Conservation (phyloP, 2,329 filamentous ascomycete genomes). For the Apiospora phragmitis region DNA sequence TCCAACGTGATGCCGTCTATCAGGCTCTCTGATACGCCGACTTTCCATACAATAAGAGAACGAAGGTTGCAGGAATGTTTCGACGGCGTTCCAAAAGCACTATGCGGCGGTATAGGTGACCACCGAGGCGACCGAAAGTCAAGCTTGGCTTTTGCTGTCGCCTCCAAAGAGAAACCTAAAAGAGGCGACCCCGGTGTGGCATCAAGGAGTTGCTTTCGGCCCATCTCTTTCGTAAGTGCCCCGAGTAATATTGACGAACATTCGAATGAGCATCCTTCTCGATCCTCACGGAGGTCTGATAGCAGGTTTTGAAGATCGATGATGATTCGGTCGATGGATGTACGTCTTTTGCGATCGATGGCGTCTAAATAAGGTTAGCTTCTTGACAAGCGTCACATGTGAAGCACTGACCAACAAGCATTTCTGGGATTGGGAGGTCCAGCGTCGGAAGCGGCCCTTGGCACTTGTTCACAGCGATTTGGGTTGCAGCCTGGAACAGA, state of each 20-base stretch:
- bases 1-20: background rate
- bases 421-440: conserved; percentile 13
- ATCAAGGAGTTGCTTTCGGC: too few species aligned
- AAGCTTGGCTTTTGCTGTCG: background rate
- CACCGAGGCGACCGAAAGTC: background rate
- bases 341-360: background rate
- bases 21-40: background rate
- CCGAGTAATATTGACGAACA: conserved; percentile 22
- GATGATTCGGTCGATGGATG: background rate
- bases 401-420: conserved; percentile 7
- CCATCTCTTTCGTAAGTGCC: conserved; percentile 17
- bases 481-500: conserved; percentile 15
- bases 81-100: background rate
- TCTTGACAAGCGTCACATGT: too few species aligned
- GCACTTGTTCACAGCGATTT: conserved; percentile 14
- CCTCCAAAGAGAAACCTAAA: too few species aligned
- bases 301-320: conserved; percentile 13
- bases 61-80: background rate
- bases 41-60: background rate
- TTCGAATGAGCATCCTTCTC: conserved; percentile 16
- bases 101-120: background rate
- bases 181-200: too few species aligned
- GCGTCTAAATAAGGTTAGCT: background rate
- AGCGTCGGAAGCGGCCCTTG: background rate
- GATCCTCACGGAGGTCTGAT: background rate